Evolutionary conservation across 768 basidiomycete genomes (phyloP), one percentile per base, ranked within the genome.

Genomic region (Serendipita vermifera): DNA sequence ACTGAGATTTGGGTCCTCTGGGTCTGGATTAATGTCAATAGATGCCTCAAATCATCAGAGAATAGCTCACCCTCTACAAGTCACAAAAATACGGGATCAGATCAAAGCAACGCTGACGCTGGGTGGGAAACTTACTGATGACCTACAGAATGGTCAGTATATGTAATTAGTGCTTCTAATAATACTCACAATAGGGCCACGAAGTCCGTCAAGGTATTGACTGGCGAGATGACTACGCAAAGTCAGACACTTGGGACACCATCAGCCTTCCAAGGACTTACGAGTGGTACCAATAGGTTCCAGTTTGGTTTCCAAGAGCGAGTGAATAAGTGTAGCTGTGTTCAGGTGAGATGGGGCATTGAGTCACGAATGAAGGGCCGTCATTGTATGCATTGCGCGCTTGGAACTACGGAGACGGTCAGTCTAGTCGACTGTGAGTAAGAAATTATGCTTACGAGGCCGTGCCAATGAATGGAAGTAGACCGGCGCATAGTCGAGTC

Each of bases 61-160:
- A 79, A 69, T 33, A 79, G 2, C 73, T 68, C 0, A 77, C 78
- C 38, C 78, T 65, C 24, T 80, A 67, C 0, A 78, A n/a, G n/a
- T n/a, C n/a, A n/a, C n/a, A n/a, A n/a, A n/a, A n/a, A n/a, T n/a
- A n/a, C n/a, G n/a, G n/a, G n/a, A n/a, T n/a, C n/a, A n/a, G n/a
- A n/a, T n/a, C n/a, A n/a, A n/a, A n/a, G n/a, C n/a, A n/a, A n/a
- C n/a, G n/a, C n/a, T n/a, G n/a, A n/a, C n/a, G n/a, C n/a, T n/a
- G n/a, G n/a, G n/a, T n/a, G n/a, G n/a, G n/a, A n/a, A n/a, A 14
- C 38, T 32, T 9, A 57, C 46, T 36, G 20, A 39, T 32, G 11
- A 41, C 39, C 55, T 57, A 38, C 22, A 24, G 20, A 15, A 48
- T n/a, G 5, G 32, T 31, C 32, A 13, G 31, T 14, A 24, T 14